These are phyloP conservation scores for Diaporthe vaccinii DNA, from an alignment of 2,329 filamentous ascomycete genomes.

Conservation along the genomic window DNA sequence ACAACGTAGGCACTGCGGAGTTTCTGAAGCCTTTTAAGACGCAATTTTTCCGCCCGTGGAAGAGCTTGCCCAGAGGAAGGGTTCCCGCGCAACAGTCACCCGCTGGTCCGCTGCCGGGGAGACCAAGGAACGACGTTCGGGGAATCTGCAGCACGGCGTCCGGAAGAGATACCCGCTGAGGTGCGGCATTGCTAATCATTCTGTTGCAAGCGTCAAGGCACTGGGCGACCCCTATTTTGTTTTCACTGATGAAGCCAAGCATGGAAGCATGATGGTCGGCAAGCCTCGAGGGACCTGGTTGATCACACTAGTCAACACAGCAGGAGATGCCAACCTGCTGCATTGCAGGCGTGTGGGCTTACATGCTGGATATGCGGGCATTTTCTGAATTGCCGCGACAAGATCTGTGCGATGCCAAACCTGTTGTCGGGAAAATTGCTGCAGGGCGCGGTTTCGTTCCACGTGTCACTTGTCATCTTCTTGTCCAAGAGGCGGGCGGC, in stretches of 20 bases:
- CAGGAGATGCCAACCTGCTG: neutral
- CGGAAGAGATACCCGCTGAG: constrained; percentile 27
- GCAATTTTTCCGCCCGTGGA: neutral
- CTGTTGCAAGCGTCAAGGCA: constrained; percentile 25
- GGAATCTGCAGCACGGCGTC: constrained; percentile 5
- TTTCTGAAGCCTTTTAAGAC: constrained; percentile 3
- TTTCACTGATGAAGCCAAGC: constrained; percentile 16
- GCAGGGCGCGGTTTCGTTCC: constrained; percentile 30
- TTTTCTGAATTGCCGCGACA: constrained; percentile 37
- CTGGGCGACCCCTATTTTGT: constrained; percentile 6
- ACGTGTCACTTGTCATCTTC: constrained; percentile 38
- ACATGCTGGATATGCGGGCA: constrained; percentile 20
- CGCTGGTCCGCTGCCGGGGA: constrained; percentile 11
- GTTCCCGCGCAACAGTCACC: constrained; percentile 15
- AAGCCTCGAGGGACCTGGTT: constrained; percentile 1
- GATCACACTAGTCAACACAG: neutral
- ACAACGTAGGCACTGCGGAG: neutral
- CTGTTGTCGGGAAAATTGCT: constrained; percentile 22
- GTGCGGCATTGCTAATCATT: constrained; percentile 26
- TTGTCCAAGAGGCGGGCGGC: constrained; percentile 15
- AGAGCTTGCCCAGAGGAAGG: constrained; percentile 17
- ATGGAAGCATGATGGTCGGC: neutral
- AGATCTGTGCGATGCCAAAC: constrained; percentile 39
- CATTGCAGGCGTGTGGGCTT: constrained; percentile 15
- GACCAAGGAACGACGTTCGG: constrained; percentile 29